Evolutionary conservation across 2,329 filamentous ascomycete genomes (phyloP), one percentile per base, ranked within the genome.

Genomic region (Colletotrichum zoysiae): DNA sequence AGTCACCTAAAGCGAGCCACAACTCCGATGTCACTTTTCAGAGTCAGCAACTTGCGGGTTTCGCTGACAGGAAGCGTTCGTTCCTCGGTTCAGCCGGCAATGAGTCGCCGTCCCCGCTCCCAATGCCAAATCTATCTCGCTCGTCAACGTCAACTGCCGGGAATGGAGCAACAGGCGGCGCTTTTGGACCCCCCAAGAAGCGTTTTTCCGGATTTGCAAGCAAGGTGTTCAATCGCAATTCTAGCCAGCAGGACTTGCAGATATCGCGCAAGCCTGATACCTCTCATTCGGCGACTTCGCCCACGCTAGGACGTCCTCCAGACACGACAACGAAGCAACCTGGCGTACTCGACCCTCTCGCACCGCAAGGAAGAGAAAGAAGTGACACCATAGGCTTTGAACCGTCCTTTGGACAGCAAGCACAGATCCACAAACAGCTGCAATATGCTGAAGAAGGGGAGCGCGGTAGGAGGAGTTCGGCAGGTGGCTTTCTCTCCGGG

Each of bases 151-250:
- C 78, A 16, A 80, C 76, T 26, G 67, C 50, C 20, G 51, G 58
- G 63, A 74, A 63, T 70, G 77, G 63, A 74, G 74, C 61, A 16
- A 63, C 57, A 44, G 53, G 64, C 33, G 51, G 65, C 14, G 11
- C 55, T 26, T 53, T 64, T 23, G 65, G 61, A 1, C 58, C 60
- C 23, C 77, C 78, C 0, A 87, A 85, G 78, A 86, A 85, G 73
- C 80, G 86, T 14, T 84, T 88, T 70, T 86, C 86, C 0, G 82
- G 79, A 23, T 66, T 82, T 35, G 78, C 78, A 33, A 76, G 76
- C 55, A 79, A 74, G 23, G 40, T 81, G 51, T 78, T 82, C 60
- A 75, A 75, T 14, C 76, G 79, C 7, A 74, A 74, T 14, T 67
- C 59, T 12, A 68, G 64, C 20, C 74, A 75, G 40, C 74, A 76